Evolutionary conservation across 805 yeast species (phyloP), one percentile per base, ranked within the genome.

Genomic region (Hemisphaericaspora nanyangensis): DNA sequence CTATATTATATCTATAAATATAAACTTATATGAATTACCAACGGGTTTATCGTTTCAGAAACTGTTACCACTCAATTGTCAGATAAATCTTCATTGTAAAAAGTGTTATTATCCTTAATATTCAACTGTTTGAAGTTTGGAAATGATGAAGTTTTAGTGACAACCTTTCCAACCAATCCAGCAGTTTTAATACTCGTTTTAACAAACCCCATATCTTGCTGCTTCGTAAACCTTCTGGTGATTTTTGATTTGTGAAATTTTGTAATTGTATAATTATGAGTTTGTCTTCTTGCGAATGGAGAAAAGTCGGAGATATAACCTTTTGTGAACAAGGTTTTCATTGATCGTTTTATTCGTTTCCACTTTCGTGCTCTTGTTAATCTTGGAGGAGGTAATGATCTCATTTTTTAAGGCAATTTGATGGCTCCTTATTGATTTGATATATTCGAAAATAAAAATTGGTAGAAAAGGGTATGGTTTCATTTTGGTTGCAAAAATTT

Each of bases 331-430:
- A 58, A 60, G 18, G 40, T 60, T 28, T 42, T 42, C 8, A 61
- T 22, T 1, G 65, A 59, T 16, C 64, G 38, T 39, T 56, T 56
- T 35, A 61, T 42, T 34, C 68, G 35, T 37, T 49, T 49, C 65
- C 65, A 61, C 31, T 58, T 46, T 42, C 69, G 35, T 26, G 54
- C 50, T 17, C 60, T 45, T 5, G 69, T 61, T 13, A 59, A 46
- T 34, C 68, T 41, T 8, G 69, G 69, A 3, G 65, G 65, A 17
- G 69, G 69, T 10, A 63, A 44, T 1, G 63, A 58, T 47, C 76
- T 71, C 56, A 61, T 63, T n/a, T n/a, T n/a, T n/a, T n/a, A n/a
- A n/a, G n/a, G n/a, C n/a, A n/a, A n/a, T n/a, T n/a, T n/a, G n/a
- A n/a, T n/a, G n/a, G n/a, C n/a, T n/a, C n/a, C n/a, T n/a, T n/a